Base-by-base conservation (phyloP, 2,329 filamentous ascomycete species). In the Pseudogymnoascus sp. region DNA sequence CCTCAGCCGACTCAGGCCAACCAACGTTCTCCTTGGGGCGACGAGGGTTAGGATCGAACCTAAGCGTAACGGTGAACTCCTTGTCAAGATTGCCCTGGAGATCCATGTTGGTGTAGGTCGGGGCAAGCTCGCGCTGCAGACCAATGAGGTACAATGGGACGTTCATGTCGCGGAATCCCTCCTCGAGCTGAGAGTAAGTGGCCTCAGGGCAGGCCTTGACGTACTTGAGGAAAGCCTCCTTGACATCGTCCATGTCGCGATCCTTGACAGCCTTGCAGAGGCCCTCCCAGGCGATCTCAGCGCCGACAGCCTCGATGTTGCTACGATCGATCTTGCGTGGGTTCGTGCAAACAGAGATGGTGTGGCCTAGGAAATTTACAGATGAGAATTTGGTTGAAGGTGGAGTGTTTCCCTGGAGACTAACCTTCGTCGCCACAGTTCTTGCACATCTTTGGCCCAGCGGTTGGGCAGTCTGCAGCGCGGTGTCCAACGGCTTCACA, bases 61-160 rank as follows among this genome's bases (percentile, higher is more conserved):
- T 83, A 69, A 86, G 84, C 0, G 82, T 82, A 58, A 90, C 77
- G 0, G 80, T 81, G 67, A 81, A 89, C 70, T 84, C 85, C 72
- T 84, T 85, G 62, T 81, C 80, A 17, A 87, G 75, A 64, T 87
- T 83, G 4, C 87, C 87, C 68, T 90, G 86, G 1, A 89, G 75
- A 65, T 90, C 86, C 83, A 90, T 87, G 73, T 88, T 86, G 63
- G 84, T 88, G 66, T 85, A 80, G 4, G 84, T 83, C 1, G 74
- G 69, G 0, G 78, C 70, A 31, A 88, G 72, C 35, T 81, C 74
- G 65, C 82, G 81, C 75, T 88, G 81, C 5, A 82, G 72, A 5
- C 83, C 84, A 65, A 90, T 86, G 60, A 90, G 74, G 73, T 80
- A 86, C 11, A 88, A 73, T 2, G 73, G 73, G 63, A 88, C 77